These are phyloP conservation scores for Furculomyces boomerangus DNA, from an alignment of 371 early-diverging fungal species.

Conservation along the genomic window DNA sequence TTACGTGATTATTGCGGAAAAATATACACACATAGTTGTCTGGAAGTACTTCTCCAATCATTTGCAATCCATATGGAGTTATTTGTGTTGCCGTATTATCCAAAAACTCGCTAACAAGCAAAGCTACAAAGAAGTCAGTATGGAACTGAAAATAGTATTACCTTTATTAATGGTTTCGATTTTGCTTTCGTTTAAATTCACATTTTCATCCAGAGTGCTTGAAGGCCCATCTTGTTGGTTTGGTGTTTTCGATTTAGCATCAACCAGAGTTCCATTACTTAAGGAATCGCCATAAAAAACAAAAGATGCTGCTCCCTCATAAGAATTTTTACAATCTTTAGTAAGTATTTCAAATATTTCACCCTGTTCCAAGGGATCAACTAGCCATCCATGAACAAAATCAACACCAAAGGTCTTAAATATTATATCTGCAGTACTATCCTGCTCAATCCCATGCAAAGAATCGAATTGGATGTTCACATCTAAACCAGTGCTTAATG, in stretches of 20 bases:
- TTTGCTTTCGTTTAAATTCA: too few relatives aligned
- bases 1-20: conserved; percentile 75
- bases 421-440: conserved; percentile 47
- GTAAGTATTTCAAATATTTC: conserved; percentile 32
- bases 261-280: conserved; percentile 1
- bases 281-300: conserved; percentile 46
- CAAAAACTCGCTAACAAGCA: conserved; percentile 34
- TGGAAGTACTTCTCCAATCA: conserved; percentile 40
- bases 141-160: too few relatives aligned
- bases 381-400: conserved; percentile 81
- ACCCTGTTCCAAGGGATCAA: conserved; percentile 45
- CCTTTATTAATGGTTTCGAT: too few relatives aligned
- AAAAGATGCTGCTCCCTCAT: conserved; percentile 63
- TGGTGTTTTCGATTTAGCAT: neutral
- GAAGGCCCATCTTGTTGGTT: too few relatives aligned
- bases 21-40: conserved; percentile 45
- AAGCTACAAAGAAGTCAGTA: neutral
- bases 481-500: conserved; percentile 41
- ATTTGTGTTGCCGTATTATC: conserved; percentile 61
- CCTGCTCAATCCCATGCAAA: conserved; percentile 49
- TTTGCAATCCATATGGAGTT: conserved; percentile 54
- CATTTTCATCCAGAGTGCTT: too few relatives aligned
- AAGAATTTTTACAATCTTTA: conserved; percentile 29
- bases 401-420: conserved; percentile 64
- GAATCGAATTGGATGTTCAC: conserved; percentile 67